Percentiles rank a stretch among this genome's conserved stretches.
Conservation (phyloP, 2,329 filamentous ascomycete species). For the Grosmannia penicillata region DNA sequence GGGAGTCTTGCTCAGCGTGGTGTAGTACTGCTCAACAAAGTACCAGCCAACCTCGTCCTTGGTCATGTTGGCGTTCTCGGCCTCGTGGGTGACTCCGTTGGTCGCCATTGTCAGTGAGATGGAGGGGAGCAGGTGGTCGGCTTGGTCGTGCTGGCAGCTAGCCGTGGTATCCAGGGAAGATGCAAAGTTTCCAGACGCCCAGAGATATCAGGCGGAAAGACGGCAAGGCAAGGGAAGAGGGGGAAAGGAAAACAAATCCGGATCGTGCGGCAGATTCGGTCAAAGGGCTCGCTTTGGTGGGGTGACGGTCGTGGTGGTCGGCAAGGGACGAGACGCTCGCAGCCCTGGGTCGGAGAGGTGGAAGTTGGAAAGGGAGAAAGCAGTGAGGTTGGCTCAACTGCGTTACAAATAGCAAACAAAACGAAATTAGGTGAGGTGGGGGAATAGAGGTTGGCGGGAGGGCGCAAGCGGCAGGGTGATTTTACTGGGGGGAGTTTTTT, state of each 20-base stretch:
- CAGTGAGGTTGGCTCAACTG: neutral
- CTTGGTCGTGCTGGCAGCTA: neutral
- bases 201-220: too few relatives aligned
- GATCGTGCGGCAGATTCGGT: too few relatives aligned
- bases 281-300: too few relatives aligned
- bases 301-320: too few relatives aligned
- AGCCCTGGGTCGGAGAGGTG: too few relatives aligned
- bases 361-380: neutral
- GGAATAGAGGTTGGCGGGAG: neutral
- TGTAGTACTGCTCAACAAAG: slow-evolving; percentile 99
- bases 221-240: neutral
- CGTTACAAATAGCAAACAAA: neutral
- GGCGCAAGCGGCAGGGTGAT: neutral
- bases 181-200: neutral
- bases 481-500: neutral
- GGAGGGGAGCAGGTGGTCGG: too few relatives aligned
- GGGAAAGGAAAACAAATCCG: neutral
- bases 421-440: neutral
- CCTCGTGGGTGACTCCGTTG: slow-evolving; percentile 33
- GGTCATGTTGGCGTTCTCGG: slow-evolving; percentile 32
- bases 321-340: too few relatives aligned
- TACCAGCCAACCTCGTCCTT: slow-evolving; percentile 99
- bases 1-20: slow-evolving; percentile 82
- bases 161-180: neutral
- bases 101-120: slow-evolving; percentile 31